Conservation (phyloP, 2,329 filamentous ascomycete genomes). For the Clarireedia hainanense region DNA sequence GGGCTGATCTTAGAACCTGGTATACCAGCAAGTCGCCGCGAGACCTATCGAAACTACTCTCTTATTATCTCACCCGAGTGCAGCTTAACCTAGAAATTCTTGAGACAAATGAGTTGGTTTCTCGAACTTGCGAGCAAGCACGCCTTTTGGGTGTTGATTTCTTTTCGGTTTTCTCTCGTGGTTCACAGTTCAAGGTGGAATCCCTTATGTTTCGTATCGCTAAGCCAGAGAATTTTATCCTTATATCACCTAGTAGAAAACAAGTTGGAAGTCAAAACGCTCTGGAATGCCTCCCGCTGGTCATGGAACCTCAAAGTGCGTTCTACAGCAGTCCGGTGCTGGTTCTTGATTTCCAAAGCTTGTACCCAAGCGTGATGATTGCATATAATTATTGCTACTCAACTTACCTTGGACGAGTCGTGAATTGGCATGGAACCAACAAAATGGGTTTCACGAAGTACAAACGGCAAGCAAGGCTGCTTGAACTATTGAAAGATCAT, state of each 20-base stretch:
- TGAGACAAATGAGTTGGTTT: slow-evolving; percentile 79
- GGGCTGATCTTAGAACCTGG: slow-evolving; percentile 74
- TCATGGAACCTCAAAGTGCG: slow-evolving; percentile 94
- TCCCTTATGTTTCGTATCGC: slow-evolving; percentile 98
- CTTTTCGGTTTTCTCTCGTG: slow-evolving; percentile 88
- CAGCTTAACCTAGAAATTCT: slow-evolving; percentile 84
- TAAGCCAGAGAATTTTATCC: slow-evolving; percentile 88
- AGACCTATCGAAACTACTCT: slow-evolving; percentile 66
- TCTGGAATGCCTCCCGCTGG: slow-evolving; percentile 84
- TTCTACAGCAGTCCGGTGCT: slow-evolving; percentile 88
- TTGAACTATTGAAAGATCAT: slow-evolving; percentile 72
- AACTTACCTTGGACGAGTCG: slow-evolving; percentile 81
- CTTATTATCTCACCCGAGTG: slow-evolving; percentile 69
- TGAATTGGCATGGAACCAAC: slow-evolving; percentile 80
- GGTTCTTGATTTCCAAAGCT: slow-evolving; percentile 89
- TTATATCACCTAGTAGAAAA: slow-evolving; percentile 82
- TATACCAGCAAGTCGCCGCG: slow-evolving; percentile 60
- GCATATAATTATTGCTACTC: slow-evolving; percentile 99
- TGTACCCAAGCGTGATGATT: slow-evolving; percentile 98
- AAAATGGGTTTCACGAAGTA: slow-evolving; percentile 95
- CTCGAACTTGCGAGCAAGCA: slow-evolving; percentile 89
- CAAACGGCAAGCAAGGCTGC: slow-evolving; percentile 62
- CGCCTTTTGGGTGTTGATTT: slow-evolving; percentile 91
- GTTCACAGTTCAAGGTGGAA: slow-evolving; percentile 97
- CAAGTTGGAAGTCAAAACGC: slow-evolving; percentile 94